A percentile compares a stretch with the other conserved stretches of the same genome.
Evolutionary conservation across 2,329 filamentous ascomycete genomes (phyloP).

Genomic region (Chrysoporthe austroafricana): DNA sequence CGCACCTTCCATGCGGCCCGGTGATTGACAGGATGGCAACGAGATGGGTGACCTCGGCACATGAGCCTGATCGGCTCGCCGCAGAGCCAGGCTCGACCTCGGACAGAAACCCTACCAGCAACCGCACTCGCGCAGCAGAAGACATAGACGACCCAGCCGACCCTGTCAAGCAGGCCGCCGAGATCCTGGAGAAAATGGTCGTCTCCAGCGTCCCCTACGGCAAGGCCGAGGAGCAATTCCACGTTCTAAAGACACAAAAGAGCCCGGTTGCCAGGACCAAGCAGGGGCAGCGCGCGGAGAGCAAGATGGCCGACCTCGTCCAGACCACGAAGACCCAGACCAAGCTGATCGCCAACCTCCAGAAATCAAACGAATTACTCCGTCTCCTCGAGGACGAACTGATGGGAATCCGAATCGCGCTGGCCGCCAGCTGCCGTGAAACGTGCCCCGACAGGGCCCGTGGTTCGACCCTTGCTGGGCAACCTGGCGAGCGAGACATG

Average conservation of each 20-base stretch:
- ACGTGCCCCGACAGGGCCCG: too few species aligned
- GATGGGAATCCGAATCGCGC: neutral
- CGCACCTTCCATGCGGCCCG: neutral
- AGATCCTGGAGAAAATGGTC: neutral
- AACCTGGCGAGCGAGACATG: neutral
- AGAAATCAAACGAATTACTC: constrained; percentile 30
- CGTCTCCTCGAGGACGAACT: constrained; percentile 8
- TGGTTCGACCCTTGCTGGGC: constrained; percentile 8
- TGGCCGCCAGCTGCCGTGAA: neutral
- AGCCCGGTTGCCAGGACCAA: neutral
- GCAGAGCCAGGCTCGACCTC: neutral
- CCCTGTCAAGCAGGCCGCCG: neutral
- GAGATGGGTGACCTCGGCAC: neutral
- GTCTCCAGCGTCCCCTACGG: neutral
- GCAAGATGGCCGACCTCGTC: neutral
- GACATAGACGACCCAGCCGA: neutral
- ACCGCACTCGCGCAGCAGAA: neutral
- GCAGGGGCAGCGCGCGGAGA: neutral
- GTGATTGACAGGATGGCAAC: neutral
- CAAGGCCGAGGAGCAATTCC: neutral
- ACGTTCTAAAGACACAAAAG: neutral
- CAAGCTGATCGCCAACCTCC: constrained; percentile 18
- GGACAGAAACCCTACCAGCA: neutral
- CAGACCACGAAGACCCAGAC: constrained; percentile 6
- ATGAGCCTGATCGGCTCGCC: neutral